Base-by-base conservation (phyloP, 805 yeast genomes). In the Lachancea thermotolerans region DNA sequence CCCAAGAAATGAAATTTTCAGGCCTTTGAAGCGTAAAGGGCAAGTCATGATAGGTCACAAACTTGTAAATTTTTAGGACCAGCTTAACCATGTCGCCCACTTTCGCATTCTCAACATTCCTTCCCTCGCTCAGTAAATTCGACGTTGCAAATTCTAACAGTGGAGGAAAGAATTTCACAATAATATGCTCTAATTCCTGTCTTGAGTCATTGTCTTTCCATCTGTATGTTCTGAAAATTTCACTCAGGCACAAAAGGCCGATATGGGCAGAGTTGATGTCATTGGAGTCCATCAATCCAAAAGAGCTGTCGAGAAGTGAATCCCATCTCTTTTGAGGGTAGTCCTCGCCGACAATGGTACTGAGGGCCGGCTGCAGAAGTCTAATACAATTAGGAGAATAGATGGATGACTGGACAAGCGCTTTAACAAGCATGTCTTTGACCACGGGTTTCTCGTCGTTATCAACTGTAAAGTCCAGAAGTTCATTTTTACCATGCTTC, bases 21-120 rank as follows among this genome's bases (percentile, higher is more conserved):
- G 69, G 56, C 37, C 70, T 66, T 70, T 87, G 81, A 59, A 82
- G 66, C 16, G 77, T 74, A 2, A 65, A 70, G 2, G 97, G 95
- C 43, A 90, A 65, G 55, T 85, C 90, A 49, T 74, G 75, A 59
- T 74, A 80, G 3, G 91, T 81, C 35, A 81, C 81, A 60, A 82
- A 85, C 61, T 90, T 90, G 71, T 80, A 86, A 47, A 77, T 72
- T 59, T 91, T 91, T 45, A 90, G 65, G 16, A 86, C 72, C 50
- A 82, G 70, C 53, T 84, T 84, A 37, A 87, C 67, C 71, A 90
- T 81, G 51, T 87, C 95, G 15, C 88, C 90, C 8, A 66, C 57
- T 39, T 76, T 75, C 3, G 59, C 52, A 36, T 57, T 45, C 29
- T 54, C 47, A 41, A 63, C 47, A 35, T 61, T 62, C 4, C 57